Evolutionary conservation across 768 basidiomycete genomes (phyloP), one percentile per base, ranked within the genome.

Genomic region (Xanthoconium stramineum): DNA sequence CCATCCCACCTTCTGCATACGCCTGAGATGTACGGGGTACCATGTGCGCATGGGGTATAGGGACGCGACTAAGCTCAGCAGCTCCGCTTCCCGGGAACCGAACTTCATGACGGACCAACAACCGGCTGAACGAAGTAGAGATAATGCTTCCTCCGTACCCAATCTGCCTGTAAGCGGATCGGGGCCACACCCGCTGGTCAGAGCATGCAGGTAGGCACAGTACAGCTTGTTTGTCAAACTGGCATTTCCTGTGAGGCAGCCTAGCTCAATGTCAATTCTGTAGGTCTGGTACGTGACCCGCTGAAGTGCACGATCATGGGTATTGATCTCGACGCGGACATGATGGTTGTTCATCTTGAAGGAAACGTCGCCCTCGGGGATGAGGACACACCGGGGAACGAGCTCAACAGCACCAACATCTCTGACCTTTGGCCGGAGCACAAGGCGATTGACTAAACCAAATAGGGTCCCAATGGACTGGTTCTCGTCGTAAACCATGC

Each of bases 381-480:
- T 67, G 38, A 81, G 62, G 35, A 81, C 68, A 13, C 54, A 57
- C 15, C 70, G 54, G 1, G 55, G 57, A 6, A 58, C 12, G 15
- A 61, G 46, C n/a, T 59, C 60, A 0, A 44, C 52, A 1, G 38
- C 36, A 0, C 13, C 15, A 19, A 39, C 13, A 15, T 20, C n/a
- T 30, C 17, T 42, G 17, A 17, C 2, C 14, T 60, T 68, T 44
- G 61, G 63, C 15, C 77, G 70, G 39, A 81, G 70, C 5, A 82
- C 69, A 15, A 80, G 74, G 33, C 65, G 71, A 36, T 67, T 74
- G 29, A 45, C 40, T 36, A 83, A 60, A 14, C 81, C 82, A 39
- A 79, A 71, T 61, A 83, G 61, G 1, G 78, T 75, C 2, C 78
- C 78, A 2, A 66, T 65, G 0, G 70, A 77, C 52, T 81, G 81